These are phyloP conservation scores for Cercospora sojina DNA, from an alignment of 2,329 filamentous ascomycete genomes.

Conservation along the genomic window DNA sequence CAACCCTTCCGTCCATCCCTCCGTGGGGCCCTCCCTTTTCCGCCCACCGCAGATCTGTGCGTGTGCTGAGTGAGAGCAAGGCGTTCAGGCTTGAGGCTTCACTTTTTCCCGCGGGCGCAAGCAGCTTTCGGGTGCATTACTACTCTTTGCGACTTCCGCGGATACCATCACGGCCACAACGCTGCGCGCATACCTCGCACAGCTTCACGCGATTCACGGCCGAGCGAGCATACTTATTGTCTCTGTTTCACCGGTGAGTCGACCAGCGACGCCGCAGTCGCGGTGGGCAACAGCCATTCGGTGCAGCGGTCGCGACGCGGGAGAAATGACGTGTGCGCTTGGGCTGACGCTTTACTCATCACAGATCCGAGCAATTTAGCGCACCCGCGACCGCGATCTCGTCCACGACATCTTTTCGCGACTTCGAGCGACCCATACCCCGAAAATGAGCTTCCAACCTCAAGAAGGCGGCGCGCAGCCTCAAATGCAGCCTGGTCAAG, in stretches of 20 bases:
- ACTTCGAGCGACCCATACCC: constrained; percentile 21
- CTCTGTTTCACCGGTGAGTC: constrained; percentile 31
- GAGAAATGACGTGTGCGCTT: constrained; percentile 7
- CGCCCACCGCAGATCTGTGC: neutral
- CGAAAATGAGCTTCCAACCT: constrained; percentile 65
- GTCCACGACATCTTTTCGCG: constrained; percentile 20
- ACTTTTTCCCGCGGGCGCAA: constrained; percentile 21
- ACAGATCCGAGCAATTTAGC: constrained; percentile 25
- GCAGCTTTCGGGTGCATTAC: constrained; percentile 11
- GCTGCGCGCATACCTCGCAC: neutral
- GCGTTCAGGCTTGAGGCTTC: constrained; percentile 13
- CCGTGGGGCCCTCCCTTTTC: neutral
- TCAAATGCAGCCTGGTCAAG: constrained; percentile 48
- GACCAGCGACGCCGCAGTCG: neutral
- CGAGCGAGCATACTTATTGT: constrained; percentile 37
- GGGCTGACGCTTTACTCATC: constrained; percentile 14
- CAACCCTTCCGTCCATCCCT: neutral
- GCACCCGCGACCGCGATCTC: constrained; percentile 28
- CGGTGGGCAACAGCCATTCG: constrained; percentile 5
- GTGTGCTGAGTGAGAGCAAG: constrained; percentile 16
- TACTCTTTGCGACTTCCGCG: constrained; percentile 1
- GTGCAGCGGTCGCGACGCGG: neutral
- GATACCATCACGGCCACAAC: neutral
- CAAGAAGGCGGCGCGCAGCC: constrained; percentile 61
- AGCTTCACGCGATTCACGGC: constrained; percentile 32